Evolutionary conservation across 2,329 filamentous ascomycete genomes (phyloP), one percentile per base, ranked within the genome.

Genomic region (Cadophora gregata): DNA sequence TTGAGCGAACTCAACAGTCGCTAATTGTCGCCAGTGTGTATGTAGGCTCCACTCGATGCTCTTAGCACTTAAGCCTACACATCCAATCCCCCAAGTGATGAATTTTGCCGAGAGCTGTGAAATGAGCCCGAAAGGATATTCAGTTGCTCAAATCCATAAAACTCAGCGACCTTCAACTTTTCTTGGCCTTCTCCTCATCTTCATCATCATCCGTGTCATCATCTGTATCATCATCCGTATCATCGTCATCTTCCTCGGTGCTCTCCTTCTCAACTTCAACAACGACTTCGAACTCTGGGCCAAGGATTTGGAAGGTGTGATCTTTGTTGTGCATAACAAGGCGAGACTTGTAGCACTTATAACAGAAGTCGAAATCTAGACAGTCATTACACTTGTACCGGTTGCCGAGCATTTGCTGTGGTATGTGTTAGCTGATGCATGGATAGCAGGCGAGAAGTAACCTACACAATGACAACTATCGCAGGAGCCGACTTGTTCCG

Each of bases 321-420:
- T 59, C 53, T 36, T 31, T 55, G 42, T 48, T 33, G 36, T 64
- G 53, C 19, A 36, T 27, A 6, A 38, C 16, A 14, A 33, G 86
- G 4, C 91, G 87, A 79, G 66, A 67, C 21, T 27, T 53, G 31
- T 98, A 94, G 79, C 95, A 98, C 9, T 90, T 90, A 76, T 97
- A 93, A 81, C 95, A 98, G 2, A 97, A 86, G 76, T 97, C 94
- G 76, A 93, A 97, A 78, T 97, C 93, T 71, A 91, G 88, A 77
- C 95, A 98, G 80, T 97, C 97, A 73, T 93, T 89, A 78, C 95
- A 98, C 65, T 93, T 90, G 81, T 96, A 98, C 62, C 95, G 88
- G 67, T 97, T 90, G 16, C 95, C 95, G 50, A 92, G 90, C 69
- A 98, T 97, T 42, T 42, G 31, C 66, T 65, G 21, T 19, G 24